phyloP scores from a whole-genome alignment of 179 eudicot genomes.

The Beta lomatogona region DNA sequence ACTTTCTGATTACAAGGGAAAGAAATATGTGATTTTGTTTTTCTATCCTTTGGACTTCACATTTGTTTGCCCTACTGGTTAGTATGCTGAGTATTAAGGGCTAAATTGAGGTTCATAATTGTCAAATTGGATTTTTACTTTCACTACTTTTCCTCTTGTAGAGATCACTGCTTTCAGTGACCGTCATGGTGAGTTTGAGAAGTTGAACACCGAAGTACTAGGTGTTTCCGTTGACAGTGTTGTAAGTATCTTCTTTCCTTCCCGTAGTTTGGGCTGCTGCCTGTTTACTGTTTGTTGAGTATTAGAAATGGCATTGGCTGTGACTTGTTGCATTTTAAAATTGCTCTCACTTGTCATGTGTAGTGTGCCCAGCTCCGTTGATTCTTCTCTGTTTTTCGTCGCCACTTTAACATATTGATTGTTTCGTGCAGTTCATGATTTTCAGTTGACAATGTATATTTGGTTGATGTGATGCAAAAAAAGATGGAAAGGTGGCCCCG shows the following conservation, averaged over 20 bases:
- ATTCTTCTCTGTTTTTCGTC: background rate
- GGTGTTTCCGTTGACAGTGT: slow-evolving; percentile 97
- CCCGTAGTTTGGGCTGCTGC: background rate
- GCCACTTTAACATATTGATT: background rate
- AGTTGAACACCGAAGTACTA: slow-evolving; percentile 79
- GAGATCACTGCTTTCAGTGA: slow-evolving; percentile 99
- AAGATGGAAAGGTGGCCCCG: background rate
- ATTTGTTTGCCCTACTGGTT: slow-evolving; percentile 98
- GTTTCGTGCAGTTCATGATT: background rate
- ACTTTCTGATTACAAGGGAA: slow-evolving; percentile 87
- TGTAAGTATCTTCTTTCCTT: slow-evolving; percentile 44
- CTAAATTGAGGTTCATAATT: background rate
- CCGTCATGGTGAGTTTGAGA: slow-evolving; percentile 83
- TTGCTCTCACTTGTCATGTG: background rate
- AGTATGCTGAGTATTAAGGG: slow-evolving; percentile 26
- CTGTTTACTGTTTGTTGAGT: background rate
- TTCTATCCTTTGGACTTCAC: slow-evolving; percentile 98
- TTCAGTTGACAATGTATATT: background rate
- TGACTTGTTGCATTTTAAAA: background rate
- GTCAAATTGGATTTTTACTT: background rate
- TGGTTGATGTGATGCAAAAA: background rate
- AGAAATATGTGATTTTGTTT: slow-evolving; percentile 92
- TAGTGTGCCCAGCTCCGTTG: background rate
- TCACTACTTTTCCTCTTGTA: slow-evolving; percentile 29
- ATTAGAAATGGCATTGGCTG: background rate